A percentile compares a stretch with the other conserved stretches of the same genome.
Conservation (phyloP, 73 alveolate genomes). For the Symbiodinium natans region DNA sequence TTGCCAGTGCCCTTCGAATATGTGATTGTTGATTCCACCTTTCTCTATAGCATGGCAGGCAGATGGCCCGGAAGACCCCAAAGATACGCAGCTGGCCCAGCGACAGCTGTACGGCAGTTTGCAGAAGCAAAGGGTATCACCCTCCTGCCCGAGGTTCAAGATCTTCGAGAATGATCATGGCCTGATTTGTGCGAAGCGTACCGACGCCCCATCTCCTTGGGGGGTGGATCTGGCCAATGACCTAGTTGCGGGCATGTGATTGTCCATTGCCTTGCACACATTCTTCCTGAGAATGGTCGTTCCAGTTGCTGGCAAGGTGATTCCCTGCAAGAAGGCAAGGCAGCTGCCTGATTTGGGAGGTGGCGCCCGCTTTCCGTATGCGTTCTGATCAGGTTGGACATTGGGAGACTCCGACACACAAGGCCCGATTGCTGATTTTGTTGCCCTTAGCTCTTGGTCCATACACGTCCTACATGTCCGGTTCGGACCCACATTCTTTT, state of each 20-base stretch:
- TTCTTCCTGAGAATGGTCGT: neutral
- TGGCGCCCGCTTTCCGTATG: neutral
- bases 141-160: constrained; percentile 27
- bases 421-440: too few species aligned
- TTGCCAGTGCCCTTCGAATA: neutral
- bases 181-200: neutral
- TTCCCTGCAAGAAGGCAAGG: neutral
- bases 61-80: neutral
- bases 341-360: neutral
- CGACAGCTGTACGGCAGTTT: too few species aligned
- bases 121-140: too few species aligned
- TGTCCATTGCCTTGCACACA: neutral
- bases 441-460: too few species aligned
- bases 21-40: neutral
- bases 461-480: too few species aligned
- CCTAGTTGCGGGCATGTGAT: neutral
- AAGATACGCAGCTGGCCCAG: neutral
- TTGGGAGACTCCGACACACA: neutral
- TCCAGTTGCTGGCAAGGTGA: neutral
- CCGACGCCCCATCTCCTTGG: neutral
- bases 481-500: neutral
- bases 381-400: neutral
- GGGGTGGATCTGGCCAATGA: neutral
- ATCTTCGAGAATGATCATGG: neutral
- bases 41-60: neutral